Base-by-base conservation (phyloP, 441 rosid genomes). In the California macrophylla region DNA sequence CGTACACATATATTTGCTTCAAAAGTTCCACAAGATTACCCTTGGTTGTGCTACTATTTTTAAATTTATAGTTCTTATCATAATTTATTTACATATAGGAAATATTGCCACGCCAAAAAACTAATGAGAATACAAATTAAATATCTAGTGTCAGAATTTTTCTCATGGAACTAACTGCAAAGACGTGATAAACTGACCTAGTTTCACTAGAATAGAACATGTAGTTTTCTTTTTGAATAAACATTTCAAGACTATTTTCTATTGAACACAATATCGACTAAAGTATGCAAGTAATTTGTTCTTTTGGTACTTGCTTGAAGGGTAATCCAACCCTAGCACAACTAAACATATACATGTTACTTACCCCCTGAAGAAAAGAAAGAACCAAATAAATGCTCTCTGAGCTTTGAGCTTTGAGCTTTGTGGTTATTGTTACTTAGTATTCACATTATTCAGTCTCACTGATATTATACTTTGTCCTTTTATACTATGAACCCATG, bases 1-100 rank as follows among this genome's bases (percentile, higher is more conserved):
- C n/a, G 32, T 4, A 29, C 32, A 8, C 45, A 26, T 45, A 21
- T 36, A 30, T 32, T 62, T 75, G 42, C 56, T 69, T 67, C 70
- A n/a, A 20, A 64, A 54, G 36, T 69, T 30, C 42, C 68, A 38
- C 65, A 54, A 12, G 25, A 40, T 1, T 18, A 36, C 47, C 63
- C 8, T 32, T 52, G 63, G 63, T 13, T 52, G 21, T 34, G 23
- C n/a, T n/a, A n/a, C n/a, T n/a, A n/a, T n/a, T n/a, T n/a, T n/a
- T n/a, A n/a, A n/a, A n/a, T n/a, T n/a, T n/a, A n/a, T n/a, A n/a
- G n/a, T n/a, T n/a, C n/a, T n/a, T n/a, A n/a, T n/a, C n/a, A n/a
- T n/a, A n/a, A n/a, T n/a, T n/a, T n/a, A n/a, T n/a, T n/a, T n/a
- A n/a, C n/a, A n/a, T n/a, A 42, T 8, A 47, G 54, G 54, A 15